Evolutionary conservation across 345 rosid species (phyloP).

Genomic region (Dimocarpus longan): DNA sequence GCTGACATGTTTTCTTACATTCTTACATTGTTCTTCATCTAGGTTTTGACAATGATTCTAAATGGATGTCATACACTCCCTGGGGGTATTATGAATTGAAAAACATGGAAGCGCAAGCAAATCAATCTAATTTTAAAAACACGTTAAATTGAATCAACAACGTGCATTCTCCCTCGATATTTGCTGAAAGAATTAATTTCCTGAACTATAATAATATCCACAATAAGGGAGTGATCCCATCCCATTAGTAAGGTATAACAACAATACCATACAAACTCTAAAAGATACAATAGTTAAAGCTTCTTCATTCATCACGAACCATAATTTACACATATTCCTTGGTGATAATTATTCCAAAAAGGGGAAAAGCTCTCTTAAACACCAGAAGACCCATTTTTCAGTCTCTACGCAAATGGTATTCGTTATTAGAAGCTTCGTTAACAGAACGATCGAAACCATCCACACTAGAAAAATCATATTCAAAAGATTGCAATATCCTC

Average conservation of each 20-base stretch:
- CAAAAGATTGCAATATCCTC: neutral
- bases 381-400: constrained; percentile 34
- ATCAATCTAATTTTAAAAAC: constrained; percentile 19
- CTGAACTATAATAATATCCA: no score
- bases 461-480: neutral
- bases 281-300: neutral
- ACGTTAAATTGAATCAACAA: no score
- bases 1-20: no score
- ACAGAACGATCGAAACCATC: neutral
- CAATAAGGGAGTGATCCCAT: constrained; percentile 20
- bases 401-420: constrained; percentile 41
- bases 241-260: constrained; percentile 29
- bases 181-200: no score
- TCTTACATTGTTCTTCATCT: neutral
- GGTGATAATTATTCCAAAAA: constrained; percentile 28
- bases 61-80: constrained; percentile 36
- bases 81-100: constrained; percentile 38
- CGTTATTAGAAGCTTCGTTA: neutral
- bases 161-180: no score
- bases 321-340: neutral
- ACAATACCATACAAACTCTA: neutral
- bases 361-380: constrained; percentile 35
- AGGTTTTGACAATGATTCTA: constrained; percentile 40
- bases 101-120: constrained; percentile 38
- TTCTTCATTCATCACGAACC: neutral